Conservation (phyloP, 2,329 filamentous ascomycete genomes). For the Penicillium aurantiogriseum region DNA sequence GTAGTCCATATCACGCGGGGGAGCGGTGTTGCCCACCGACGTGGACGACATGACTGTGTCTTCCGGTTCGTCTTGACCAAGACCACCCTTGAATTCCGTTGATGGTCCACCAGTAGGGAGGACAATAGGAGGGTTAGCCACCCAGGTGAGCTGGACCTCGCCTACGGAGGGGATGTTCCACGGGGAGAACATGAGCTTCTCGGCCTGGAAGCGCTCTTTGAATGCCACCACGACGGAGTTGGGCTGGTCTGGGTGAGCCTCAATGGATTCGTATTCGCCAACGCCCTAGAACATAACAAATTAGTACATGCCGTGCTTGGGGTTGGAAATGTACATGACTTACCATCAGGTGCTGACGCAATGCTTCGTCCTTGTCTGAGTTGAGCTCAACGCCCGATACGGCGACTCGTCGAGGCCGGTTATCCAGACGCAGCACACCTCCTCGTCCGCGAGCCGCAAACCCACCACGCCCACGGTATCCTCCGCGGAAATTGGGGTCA, state of each 20-base stretch:
- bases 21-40: conserved; percentile 9
- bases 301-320: background rate
- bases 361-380: conserved; percentile 53
- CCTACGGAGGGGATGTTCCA: conserved; percentile 52
- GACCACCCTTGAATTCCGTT: conserved; percentile 25
- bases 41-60: conserved; percentile 35
- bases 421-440: conserved; percentile 57
- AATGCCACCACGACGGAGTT: conserved; percentile 46
- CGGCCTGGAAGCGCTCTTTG: conserved; percentile 53
- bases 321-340: conserved; percentile 10
- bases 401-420: conserved; percentile 55
- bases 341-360: conserved; percentile 57
- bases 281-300: conserved; percentile 37
- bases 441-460: conserved; percentile 42
- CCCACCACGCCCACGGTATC: conserved; percentile 46
- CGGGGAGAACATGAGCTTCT: conserved; percentile 53
- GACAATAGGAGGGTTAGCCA: conserved; percentile 40
- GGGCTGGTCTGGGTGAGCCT: conserved; percentile 40
- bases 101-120: conserved; percentile 14
- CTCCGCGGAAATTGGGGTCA: conserved; percentile 40
- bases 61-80: conserved; percentile 27
- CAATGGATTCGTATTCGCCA: conserved; percentile 48
- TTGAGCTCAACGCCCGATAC: conserved; percentile 51
- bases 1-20: conserved; percentile 46
- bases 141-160: conserved; percentile 56